phyloP scores from a whole-genome alignment of 805 yeast genomes.

The Grigorovia transvaalensis region DNA sequence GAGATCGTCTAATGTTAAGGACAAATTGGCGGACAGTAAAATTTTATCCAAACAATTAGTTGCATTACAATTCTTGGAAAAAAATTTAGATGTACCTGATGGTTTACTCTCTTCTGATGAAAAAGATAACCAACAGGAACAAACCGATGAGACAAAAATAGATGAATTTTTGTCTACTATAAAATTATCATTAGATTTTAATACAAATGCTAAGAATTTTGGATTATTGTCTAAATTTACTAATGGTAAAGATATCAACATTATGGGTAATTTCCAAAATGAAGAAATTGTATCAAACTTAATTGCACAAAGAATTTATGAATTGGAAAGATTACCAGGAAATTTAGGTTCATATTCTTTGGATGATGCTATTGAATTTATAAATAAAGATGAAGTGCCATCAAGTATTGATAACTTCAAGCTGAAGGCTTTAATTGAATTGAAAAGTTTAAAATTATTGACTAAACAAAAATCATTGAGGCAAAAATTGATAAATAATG shows the following conservation, averaged over 20 bases:
- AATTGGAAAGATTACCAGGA: constrained; percentile 57
- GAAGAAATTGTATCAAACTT: constrained; percentile 47
- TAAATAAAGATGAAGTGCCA: constrained; percentile 36
- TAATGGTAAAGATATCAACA: constrained; percentile 14
- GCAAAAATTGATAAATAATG: constrained; percentile 44
- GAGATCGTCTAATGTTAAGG: constrained; percentile 14
- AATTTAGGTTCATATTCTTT: constrained; percentile 51
- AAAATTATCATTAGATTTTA: constrained; percentile 23
- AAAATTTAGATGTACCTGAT: constrained; percentile 55
- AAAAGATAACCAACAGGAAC: background rate
- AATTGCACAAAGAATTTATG: constrained; percentile 46
- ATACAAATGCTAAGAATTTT: constrained; percentile 22
- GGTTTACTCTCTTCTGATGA: constrained; percentile 33
- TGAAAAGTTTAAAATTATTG: constrained; percentile 55
- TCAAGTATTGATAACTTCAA: constrained; percentile 47
- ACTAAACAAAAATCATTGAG: constrained; percentile 63
- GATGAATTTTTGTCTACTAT: constrained; percentile 10
- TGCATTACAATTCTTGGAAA: constrained; percentile 54
- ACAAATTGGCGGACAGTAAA: constrained; percentile 33
- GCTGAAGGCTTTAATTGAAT: constrained; percentile 56
- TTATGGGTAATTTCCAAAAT: constrained; percentile 39
- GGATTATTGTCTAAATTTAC: constrained; percentile 25
- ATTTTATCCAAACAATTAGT: constrained; percentile 48
- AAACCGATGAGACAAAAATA: background rate
- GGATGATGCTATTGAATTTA: constrained; percentile 34